Conservation (phyloP, 495 filamentous ascomycete species). For the Jackrogersella multiformis region DNA sequence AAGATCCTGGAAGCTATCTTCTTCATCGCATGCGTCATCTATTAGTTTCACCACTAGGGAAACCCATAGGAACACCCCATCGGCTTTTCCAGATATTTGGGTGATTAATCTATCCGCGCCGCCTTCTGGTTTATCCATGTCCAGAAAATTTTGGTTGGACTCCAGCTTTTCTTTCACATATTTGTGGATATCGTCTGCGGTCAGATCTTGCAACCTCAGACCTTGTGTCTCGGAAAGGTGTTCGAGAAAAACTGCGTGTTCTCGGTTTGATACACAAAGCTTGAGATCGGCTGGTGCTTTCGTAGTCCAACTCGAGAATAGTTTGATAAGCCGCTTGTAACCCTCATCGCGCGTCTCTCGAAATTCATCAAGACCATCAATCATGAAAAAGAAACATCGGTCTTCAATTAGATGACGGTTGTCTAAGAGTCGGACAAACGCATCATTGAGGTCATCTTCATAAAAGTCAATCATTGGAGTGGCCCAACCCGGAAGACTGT, state of each 20-base stretch:
- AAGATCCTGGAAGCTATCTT: neutral
- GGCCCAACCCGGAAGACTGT: neutral
- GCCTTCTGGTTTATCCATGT: neutral
- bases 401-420: neutral
- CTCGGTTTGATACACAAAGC: slow-evolving; percentile 1
- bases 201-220: slow-evolving; percentile 1
- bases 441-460: neutral
- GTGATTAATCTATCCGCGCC: neutral
- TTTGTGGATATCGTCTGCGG: neutral
- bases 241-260: slow-evolving; percentile 2
- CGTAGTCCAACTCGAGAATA: neutral
- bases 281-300: neutral
- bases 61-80: slow-evolving; percentile 6
- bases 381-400: neutral
- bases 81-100: neutral
- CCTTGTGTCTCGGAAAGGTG: neutral
- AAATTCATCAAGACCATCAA: slow-evolving; percentile 7
- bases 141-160: neutral
- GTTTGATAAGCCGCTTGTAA: slow-evolving; percentile 1
- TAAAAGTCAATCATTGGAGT: neutral
- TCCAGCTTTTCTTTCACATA: slow-evolving; percentile 4
- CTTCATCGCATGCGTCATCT: slow-evolving; percentile 7
- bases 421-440: neutral
- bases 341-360: neutral
- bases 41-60: slow-evolving; percentile 2